phyloP scores from a whole-genome alignment of 1,284 basidiomycete genomes.

The Cryptococcus sp. region DNA sequence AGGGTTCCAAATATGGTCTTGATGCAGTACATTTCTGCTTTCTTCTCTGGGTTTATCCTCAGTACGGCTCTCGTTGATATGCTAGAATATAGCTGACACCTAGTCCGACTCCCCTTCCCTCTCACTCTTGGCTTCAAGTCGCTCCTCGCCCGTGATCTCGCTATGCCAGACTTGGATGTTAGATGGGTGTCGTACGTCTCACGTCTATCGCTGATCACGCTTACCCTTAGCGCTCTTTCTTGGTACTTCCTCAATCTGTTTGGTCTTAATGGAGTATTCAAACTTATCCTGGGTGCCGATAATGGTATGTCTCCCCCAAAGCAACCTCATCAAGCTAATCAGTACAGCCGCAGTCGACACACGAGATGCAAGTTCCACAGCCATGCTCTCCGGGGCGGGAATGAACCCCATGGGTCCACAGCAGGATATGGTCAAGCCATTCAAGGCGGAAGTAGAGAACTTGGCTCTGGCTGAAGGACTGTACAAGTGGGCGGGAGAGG shows the following conservation, averaged over 20 bases:
- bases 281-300: slow-evolving; percentile 83
- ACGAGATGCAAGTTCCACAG: slow-evolving; percentile 65
- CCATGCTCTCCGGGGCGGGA: slow-evolving; percentile 61
- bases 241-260: slow-evolving; percentile 99
- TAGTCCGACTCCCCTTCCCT: slow-evolving; percentile 96
- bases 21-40: slow-evolving; percentile 99
- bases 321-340: slow-evolving; percentile 8
- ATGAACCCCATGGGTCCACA: slow-evolving; percentile 54
- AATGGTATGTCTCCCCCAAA: slow-evolving; percentile 61
- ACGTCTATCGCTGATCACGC: too few relatives aligned
- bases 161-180: slow-evolving; percentile 95
- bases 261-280: slow-evolving; percentile 91
- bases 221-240: slow-evolving; percentile 62
- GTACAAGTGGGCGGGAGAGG: slow-evolving; percentile 74
- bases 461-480: slow-evolving; percentile 82
- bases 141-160: slow-evolving; percentile 96
- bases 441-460: slow-evolving; percentile 89
- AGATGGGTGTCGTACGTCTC: slow-evolving; percentile 78
- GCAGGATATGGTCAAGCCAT: slow-evolving; percentile 84
- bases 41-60: slow-evolving; percentile 96
- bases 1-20: slow-evolving; percentile 93
- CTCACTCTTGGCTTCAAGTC: slow-evolving; percentile 95
- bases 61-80: slow-evolving; percentile 61
- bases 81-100: not conserved
- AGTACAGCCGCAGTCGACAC: slow-evolving; percentile 67